Percentiles rank a stretch among this genome's conserved stretches.
Conservation (phyloP, 2,329 filamentous ascomycete genomes). For the Intubia oerlemansii region DNA sequence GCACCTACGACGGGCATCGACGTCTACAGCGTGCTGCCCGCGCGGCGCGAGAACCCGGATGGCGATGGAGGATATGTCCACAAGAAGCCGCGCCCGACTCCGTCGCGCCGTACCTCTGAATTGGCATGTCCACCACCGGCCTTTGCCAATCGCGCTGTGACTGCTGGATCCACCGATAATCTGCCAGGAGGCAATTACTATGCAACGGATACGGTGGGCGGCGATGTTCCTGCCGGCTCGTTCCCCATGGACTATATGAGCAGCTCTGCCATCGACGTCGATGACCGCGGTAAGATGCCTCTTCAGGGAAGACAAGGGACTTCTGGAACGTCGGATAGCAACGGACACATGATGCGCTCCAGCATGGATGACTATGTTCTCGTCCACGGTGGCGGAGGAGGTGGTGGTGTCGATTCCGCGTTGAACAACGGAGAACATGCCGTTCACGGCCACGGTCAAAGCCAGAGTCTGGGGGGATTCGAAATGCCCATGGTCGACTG, state of each 20-base stretch:
- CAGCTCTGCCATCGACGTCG: conserved; percentile 11
- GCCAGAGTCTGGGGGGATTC: conserved; percentile 7
- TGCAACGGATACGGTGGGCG: too few species aligned
- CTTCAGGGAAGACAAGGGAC: conserved; percentile 1
- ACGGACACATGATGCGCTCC: too few species aligned
- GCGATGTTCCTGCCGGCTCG: too few species aligned
- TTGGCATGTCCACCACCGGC: not conserved
- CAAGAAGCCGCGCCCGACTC: not conserved
- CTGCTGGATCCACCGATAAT: too few species aligned
- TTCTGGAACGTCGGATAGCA: too few species aligned
- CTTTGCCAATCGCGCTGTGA: not conserved
- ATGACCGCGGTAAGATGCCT: too few species aligned
- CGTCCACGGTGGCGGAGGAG: too few species aligned
- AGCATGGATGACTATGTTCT: too few species aligned
- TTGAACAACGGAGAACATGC: too few species aligned
- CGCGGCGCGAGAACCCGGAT: conserved; percentile 13
- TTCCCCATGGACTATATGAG: conserved; percentile 12
- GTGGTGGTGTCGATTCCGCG: too few species aligned
- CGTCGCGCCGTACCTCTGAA: not conserved
- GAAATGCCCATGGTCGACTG: conserved; percentile 11
- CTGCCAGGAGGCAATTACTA: conserved; percentile 6
- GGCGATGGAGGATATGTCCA: not conserved
- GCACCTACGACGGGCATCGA: too few species aligned
- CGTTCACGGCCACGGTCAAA: conserved; percentile 1
- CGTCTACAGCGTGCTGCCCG: conserved; percentile 11